phyloP scores from a whole-genome alignment of 163 green algal genomes.

The Trebouxiophyceae sp. region DNA sequence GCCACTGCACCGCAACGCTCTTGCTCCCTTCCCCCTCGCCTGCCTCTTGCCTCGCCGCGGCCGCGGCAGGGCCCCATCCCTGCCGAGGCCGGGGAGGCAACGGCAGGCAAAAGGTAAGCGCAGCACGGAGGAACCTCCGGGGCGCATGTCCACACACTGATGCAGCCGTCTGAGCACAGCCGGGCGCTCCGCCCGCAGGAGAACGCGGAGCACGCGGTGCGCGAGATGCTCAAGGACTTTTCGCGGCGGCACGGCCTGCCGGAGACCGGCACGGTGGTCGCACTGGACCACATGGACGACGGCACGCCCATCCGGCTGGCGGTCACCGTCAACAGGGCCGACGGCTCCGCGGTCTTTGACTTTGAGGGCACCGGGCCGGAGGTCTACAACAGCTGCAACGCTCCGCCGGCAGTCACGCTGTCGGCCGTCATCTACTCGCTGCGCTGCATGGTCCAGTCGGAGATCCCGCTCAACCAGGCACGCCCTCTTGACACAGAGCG shows the following conservation, averaged over 20 bases:
- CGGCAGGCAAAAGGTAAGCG: no score
- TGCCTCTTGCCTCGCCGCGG: no score
- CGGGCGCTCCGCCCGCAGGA: no score
- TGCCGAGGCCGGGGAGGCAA: no score
- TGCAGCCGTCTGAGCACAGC: no score
- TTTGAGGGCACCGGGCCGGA: conserved; percentile 79
- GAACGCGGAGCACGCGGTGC: conserved; percentile 85
- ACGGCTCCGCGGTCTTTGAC: conserved; percentile 76
- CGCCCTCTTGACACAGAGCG: background rate
- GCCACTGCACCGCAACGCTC: no score
- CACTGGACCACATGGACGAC: conserved; percentile 84
- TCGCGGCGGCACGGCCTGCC: conserved; percentile 51
- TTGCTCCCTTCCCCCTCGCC: no score
- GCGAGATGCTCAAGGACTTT: conserved; percentile 81
- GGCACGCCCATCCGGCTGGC: conserved; percentile 62
- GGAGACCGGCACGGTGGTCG: conserved; percentile 61
- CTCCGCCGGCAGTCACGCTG: conserved; percentile 83
- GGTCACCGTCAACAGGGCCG: background rate
- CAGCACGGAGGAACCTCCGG: no score
- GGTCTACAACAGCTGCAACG: conserved; percentile 95
- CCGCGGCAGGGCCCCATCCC: no score
- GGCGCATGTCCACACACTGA: no score
- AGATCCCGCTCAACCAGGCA: conserved; percentile 92
- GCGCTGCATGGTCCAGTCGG: conserved; percentile 59
- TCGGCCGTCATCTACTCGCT: conserved; percentile 95